Percentiles rank a stretch among this genome's conserved stretches.
These are phyloP conservation scores for Crataegus laevigata DNA, from an alignment of 306 rosid genomes.

Conservation along the genomic window DNA sequence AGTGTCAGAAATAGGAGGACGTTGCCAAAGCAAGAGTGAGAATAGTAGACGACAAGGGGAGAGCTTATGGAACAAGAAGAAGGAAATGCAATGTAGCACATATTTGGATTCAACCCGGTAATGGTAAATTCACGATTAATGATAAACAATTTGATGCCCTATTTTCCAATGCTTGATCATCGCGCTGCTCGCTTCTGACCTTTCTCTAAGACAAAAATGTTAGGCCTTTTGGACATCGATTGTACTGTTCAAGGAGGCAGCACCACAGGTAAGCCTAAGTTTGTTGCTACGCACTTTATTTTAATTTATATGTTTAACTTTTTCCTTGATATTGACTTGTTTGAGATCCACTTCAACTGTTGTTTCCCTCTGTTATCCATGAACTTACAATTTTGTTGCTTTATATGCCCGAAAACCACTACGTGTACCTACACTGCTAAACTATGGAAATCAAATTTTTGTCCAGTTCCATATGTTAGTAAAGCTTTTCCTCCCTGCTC, in stretches of 20 bases:
- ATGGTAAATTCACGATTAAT: slow-evolving; percentile 67
- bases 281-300: neutral
- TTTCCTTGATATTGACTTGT: neutral
- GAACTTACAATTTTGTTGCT: neutral
- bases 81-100: slow-evolving; percentile 96
- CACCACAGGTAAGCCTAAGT: slow-evolving; percentile 48
- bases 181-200: slow-evolving; percentile 94
- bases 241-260: slow-evolving; percentile 98
- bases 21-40: slow-evolving; percentile 80
- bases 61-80: slow-evolving; percentile 92
- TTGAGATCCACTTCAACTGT: neutral
- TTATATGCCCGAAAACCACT: neutral
- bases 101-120: slow-evolving; percentile 86
- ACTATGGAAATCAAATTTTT: neutral
- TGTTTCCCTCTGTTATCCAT: neutral
- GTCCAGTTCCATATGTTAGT: neutral
- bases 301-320: neutral
- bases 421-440: neutral
- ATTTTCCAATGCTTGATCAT: slow-evolving; percentile 90
- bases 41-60: slow-evolving; percentile 75
- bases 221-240: slow-evolving; percentile 82
- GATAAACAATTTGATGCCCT: slow-evolving; percentile 84
- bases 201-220: slow-evolving; percentile 83
- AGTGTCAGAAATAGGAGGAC: slow-evolving; percentile 89
- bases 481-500: neutral